These are phyloP conservation scores for Amanita exitialis DNA, from an alignment of 768 basidiomycete species.

Conservation along the genomic window DNA sequence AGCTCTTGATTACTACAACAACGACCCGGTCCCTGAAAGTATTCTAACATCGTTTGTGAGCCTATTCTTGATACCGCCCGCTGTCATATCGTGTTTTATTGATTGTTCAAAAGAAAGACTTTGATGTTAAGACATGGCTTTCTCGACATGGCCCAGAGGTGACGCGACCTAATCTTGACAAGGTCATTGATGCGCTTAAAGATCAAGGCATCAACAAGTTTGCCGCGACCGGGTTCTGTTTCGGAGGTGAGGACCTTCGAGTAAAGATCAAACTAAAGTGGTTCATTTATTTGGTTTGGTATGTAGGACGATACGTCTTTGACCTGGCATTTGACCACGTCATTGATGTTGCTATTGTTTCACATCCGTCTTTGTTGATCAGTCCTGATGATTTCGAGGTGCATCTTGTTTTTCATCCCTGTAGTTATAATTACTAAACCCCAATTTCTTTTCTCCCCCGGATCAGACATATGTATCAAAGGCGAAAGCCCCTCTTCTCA, in stretches of 20 bases:
- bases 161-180: constrained; percentile 43
- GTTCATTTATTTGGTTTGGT: not conserved
- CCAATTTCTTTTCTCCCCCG: not conserved
- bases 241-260: constrained; percentile 37
- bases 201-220: constrained; percentile 47
- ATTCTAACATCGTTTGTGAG: constrained; percentile 19
- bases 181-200: constrained; percentile 47
- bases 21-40: constrained; percentile 27
- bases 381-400: constrained; percentile 57
- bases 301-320: constrained; percentile 43
- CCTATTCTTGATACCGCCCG: not conserved
- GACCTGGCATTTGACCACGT: constrained; percentile 49
- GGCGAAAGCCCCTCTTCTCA: constrained; percentile 49
- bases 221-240: constrained; percentile 62
- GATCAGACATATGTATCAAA: constrained; percentile 33
- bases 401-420: not conserved
- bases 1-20: constrained; percentile 30
- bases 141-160: constrained; percentile 24
- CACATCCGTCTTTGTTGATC: constrained; percentile 57
- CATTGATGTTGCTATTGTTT: constrained; percentile 35
- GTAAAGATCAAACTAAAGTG: not conserved
- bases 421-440: not conserved
- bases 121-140: constrained; percentile 35
- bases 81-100: not conserved
- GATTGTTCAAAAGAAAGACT: constrained; percentile 14